phyloP scores from a whole-genome alignment of 495 filamentous ascomycete species.

The Trichoderma erinaceum region DNA sequence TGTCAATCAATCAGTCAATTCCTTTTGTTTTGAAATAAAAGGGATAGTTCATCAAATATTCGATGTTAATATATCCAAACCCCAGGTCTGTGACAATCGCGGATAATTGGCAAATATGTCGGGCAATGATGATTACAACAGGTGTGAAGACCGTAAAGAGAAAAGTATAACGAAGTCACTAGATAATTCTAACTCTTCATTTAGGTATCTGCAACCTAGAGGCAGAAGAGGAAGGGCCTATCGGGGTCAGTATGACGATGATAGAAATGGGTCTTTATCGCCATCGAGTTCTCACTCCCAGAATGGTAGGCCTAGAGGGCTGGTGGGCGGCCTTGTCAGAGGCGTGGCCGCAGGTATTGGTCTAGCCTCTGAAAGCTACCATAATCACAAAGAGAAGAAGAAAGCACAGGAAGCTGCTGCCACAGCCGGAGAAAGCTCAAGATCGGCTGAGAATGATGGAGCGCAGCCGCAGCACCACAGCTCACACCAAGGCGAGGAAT shows the following conservation, averaged over 20 bases:
- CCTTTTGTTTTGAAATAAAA: background rate
- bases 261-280: background rate
- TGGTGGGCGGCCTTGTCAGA: slow-evolving; percentile 17
- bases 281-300: background rate
- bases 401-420: slow-evolving; percentile 34
- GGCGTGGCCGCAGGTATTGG: slow-evolving; percentile 40
- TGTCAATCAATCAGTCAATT: background rate
- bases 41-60: background rate
- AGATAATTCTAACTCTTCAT: background rate
- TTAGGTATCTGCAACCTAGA: background rate
- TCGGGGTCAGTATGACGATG: background rate
- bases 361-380: slow-evolving; percentile 32
- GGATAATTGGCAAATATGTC: background rate
- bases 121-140: background rate
- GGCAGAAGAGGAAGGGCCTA: background rate
- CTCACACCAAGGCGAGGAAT: slow-evolving; percentile 9
- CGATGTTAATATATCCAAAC: background rate
- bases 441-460: slow-evolving; percentile 13
- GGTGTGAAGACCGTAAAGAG: background rate
- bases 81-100: background rate
- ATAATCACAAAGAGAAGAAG: slow-evolving; percentile 27
- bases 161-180: background rate
- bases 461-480: slow-evolving; percentile 19
- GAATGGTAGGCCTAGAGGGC: background rate
- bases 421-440: slow-evolving; percentile 20